Evolutionary conservation across 1,139 yeast genomes (phyloP).

Genomic region (Sugiyamaella xylanicola): DNA sequence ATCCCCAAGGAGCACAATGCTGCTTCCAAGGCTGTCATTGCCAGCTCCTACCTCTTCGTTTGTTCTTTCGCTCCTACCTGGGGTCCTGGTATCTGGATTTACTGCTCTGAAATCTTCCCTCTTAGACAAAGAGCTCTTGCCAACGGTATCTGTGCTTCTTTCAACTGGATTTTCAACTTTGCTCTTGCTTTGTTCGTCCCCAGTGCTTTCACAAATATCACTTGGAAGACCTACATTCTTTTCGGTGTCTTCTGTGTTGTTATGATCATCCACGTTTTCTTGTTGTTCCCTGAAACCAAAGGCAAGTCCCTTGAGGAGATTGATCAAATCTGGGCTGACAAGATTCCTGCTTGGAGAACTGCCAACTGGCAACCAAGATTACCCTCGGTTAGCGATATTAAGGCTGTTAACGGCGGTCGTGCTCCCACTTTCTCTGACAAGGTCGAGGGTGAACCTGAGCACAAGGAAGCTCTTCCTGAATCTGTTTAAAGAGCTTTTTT

Average conservation of each 20-base stretch:
- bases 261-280: slow-evolving; percentile 59
- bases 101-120: slow-evolving; percentile 60
- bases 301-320: slow-evolving; percentile 66
- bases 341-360: slow-evolving; percentile 63
- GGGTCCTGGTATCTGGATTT: slow-evolving; percentile 65
- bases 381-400: slow-evolving; percentile 37
- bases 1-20: slow-evolving; percentile 45
- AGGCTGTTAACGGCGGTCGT: slow-evolving; percentile 36
- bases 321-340: slow-evolving; percentile 59
- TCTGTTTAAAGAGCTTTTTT: not conserved
- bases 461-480: slow-evolving; percentile 1
- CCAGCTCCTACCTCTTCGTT: slow-evolving; percentile 63
- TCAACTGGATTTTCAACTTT: slow-evolving; percentile 65
- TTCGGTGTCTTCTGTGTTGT: slow-evolving; percentile 60
- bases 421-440: slow-evolving; percentile 34
- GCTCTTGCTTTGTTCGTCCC: slow-evolving; percentile 55
- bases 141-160: slow-evolving; percentile 58
- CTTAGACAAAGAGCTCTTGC: slow-evolving; percentile 59
- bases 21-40: slow-evolving; percentile 55
- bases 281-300: slow-evolving; percentile 66
- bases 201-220: slow-evolving; percentile 59
- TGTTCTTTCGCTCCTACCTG: slow-evolving; percentile 70
- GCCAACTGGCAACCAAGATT: slow-evolving; percentile 36
- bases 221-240: slow-evolving; percentile 59
- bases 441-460: slow-evolving; percentile 11